phyloP scores from a whole-genome alignment of 2,329 filamentous ascomycete genomes.

The Botrytis byssoidea region DNA sequence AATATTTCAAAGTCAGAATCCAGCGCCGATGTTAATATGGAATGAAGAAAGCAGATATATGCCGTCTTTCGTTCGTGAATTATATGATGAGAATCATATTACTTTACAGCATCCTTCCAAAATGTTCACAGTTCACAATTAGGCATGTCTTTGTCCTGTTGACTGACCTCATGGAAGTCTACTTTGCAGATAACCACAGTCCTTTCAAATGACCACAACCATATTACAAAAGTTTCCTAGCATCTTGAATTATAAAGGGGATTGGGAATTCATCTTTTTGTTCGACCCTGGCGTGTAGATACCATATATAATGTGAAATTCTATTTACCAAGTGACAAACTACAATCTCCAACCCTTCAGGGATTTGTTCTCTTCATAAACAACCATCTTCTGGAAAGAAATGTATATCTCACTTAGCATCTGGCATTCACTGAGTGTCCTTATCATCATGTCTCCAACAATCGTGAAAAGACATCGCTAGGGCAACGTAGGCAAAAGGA shows the following conservation, averaged over 20 bases:
- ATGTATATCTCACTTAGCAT: neutral
- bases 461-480: neutral
- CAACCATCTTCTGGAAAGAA: neutral
- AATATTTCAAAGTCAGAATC: neutral
- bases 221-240: neutral
- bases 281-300: neutral
- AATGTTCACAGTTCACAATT: neutral
- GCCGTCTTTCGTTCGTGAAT: neutral
- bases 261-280: rapidly evolving
- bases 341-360: neutral
- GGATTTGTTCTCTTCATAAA: rapidly evolving
- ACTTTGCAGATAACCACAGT: neutral
- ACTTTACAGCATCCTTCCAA: neutral
- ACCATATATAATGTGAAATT: neutral
- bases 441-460: neutral
- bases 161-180: neutral
- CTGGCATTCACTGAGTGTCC: neutral
- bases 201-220: neutral
- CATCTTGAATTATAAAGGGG: neutral
- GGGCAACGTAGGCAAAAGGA: neutral
- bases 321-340: neutral
- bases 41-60: neutral
- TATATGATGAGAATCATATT: no score
- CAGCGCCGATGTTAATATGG: neutral
- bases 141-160: neutral